Base-by-base conservation (phyloP, 148 eudicot genomes). In the Chenopodium formosanum region DNA sequence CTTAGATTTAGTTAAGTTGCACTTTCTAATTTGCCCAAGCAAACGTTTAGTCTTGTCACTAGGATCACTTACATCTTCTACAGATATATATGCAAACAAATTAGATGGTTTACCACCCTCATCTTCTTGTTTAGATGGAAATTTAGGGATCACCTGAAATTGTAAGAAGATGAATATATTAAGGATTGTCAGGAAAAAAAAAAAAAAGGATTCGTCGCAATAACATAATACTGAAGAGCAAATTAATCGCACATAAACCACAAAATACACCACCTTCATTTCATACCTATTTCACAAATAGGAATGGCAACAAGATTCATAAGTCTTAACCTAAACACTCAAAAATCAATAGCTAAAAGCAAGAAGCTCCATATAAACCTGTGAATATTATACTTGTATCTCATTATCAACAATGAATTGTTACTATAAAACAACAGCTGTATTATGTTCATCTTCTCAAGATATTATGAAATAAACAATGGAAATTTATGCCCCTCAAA, bases 81-180 rank as follows among this genome's bases (percentile, higher is more conserved):
- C 78, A 63, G 89, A 89, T 60, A 92, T 70, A 84, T 95, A 95
- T 29, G 97, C 97, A 86, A 87, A 91, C 23, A 90, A 69, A 86
- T 89, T 87, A 76, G 74, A 82, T 66, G 69, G 65, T 83, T 90
- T 92, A 70, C 67, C 80, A 67, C 76, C 83, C 48, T 78, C 74
- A 63, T 83, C 91, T 3, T 72, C 78, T 53, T 78, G 82, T 74
- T 77, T 85, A 62, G 82, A 73, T 12, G 80, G 70, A 79, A 93
- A 82, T 64, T 88, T 66, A 13, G 98, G 98, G 85, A 94, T 91
- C 80, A 92, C 93, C 98, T 94, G 91, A 65, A 80, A 75, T 31
- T 68, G 40, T 50, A 70, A 64, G 52, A 60, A 52, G 25, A 68
- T 29, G 27, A 50, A 53, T 7, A 2, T 3, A 9, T 29, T 71